Conservation (phyloP, 1,284 basidiomycete genomes). For the Apiotrichum akiyoshidainum region DNA sequence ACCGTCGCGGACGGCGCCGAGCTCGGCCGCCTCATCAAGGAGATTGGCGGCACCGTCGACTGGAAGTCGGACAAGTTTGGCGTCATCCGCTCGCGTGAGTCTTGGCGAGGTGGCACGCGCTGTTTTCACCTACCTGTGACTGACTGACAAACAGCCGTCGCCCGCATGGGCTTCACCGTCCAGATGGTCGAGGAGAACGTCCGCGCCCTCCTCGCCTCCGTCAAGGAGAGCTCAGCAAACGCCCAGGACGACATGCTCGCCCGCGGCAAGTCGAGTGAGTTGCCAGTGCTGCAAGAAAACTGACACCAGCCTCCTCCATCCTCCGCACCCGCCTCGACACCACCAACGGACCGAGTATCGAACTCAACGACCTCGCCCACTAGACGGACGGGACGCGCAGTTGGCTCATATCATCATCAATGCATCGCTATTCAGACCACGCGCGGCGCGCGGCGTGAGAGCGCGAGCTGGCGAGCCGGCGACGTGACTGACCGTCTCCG, state of each 20-base stretch:
- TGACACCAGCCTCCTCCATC: conserved; percentile 62
- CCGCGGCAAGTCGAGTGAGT: conserved; percentile 30
- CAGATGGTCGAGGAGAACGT: conserved; percentile 76
- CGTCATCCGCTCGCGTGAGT: conserved; percentile 64
- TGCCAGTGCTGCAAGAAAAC: too few relatives aligned
- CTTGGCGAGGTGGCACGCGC: too few relatives aligned
- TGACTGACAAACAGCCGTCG: conserved; percentile 25
- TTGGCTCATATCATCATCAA: conserved; percentile 5
- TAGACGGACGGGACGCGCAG: conserved; percentile 5
- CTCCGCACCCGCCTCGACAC: conserved; percentile 76
- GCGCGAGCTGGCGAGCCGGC: neutral
- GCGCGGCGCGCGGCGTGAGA: neutral
- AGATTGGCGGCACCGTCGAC: conserved; percentile 76
- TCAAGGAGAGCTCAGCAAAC: conserved; percentile 48
- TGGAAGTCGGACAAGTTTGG: conserved; percentile 91
- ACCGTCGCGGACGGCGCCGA: conserved; percentile 78
- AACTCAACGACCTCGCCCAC: conserved; percentile 39
- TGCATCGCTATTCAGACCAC: conserved; percentile 8
- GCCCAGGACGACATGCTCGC: conserved; percentile 13
- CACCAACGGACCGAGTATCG: conserved; percentile 76
- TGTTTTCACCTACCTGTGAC: too few relatives aligned
- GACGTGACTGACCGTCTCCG: too few relatives aligned
- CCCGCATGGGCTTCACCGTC: conserved; percentile 69
- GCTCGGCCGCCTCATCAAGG: conserved; percentile 71
- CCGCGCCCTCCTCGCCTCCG: conserved; percentile 70